Percentiles rank a stretch among this genome's conserved stretches.
Evolutionary conservation across 2,329 filamentous ascomycete genomes (phyloP).

Genomic region (Chaetomium sp.): DNA sequence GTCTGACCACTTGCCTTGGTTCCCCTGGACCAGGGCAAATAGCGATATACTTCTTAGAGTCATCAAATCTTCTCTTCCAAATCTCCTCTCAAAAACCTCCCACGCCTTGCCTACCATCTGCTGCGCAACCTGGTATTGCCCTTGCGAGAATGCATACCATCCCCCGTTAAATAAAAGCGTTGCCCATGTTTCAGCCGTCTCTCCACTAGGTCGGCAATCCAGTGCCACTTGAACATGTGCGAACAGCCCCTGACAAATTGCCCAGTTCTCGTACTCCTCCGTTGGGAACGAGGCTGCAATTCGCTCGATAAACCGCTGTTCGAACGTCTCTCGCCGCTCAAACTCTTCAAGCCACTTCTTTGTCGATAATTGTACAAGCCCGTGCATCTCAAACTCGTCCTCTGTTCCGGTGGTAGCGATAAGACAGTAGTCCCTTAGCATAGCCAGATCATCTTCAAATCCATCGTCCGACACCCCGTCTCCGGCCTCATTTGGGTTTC

Average conservation of each 20-base stretch:
- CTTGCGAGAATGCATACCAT: slow-evolving; percentile 20
- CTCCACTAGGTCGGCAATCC: slow-evolving; percentile 10
- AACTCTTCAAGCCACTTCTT: slow-evolving; percentile 29
- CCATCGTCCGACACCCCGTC: slow-evolving; percentile 4
- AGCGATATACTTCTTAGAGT: slow-evolving; percentile 9
- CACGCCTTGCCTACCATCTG: slow-evolving; percentile 12
- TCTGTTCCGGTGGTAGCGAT: slow-evolving; percentile 22
- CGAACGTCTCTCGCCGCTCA: slow-evolving; percentile 26
- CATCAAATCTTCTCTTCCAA: slow-evolving; percentile 5
- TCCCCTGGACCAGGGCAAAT: slow-evolving; percentile 4
- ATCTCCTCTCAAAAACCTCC: slow-evolving; percentile 4
- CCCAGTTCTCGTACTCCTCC: slow-evolving; percentile 20
- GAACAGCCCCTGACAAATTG: neutral
- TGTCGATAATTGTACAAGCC: slow-evolving; percentile 35
- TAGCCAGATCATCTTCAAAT: slow-evolving; percentile 28
- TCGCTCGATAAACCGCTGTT: slow-evolving; percentile 25
- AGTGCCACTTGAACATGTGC: slow-evolving; percentile 15
- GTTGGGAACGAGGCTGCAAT: slow-evolving; percentile 26
- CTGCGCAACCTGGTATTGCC: slow-evolving; percentile 16
- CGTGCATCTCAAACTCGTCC: slow-evolving; percentile 36
- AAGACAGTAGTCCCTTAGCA: slow-evolving; percentile 33
- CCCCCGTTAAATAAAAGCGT: slow-evolving; percentile 22
- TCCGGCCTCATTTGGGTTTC: slow-evolving; percentile 1
- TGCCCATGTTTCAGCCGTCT: slow-evolving; percentile 15
- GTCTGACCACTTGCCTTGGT: neutral